phyloP scores from a whole-genome alignment of 768 basidiomycete species.

The Boletus insuetus region DNA sequence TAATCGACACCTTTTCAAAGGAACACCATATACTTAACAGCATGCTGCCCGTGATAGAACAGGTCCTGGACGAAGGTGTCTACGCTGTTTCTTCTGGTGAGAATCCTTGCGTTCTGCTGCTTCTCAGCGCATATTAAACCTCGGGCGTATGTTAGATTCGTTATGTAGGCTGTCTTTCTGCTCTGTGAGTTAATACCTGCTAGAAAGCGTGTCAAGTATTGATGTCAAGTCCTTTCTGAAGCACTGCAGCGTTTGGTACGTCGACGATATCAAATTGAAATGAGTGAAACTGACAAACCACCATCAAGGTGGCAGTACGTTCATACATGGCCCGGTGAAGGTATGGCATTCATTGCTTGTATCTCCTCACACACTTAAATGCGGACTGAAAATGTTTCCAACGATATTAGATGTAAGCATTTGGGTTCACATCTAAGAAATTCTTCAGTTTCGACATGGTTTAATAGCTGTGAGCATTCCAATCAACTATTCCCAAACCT shows the following conservation, averaged over 20 bases:
- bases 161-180: background rate
- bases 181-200: background rate
- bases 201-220: background rate
- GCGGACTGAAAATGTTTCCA: background rate
- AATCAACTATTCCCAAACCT: background rate
- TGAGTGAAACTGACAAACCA: background rate
- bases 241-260: background rate
- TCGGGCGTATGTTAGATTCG: background rate
- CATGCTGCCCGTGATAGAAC: background rate
- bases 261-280: background rate
- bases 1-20: background rate
- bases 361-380: background rate
- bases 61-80: background rate
- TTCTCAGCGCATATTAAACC: background rate
- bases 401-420: background rate
- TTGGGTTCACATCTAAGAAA: background rate
- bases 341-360: background rate
- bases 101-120: no score
- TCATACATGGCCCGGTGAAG: background rate
- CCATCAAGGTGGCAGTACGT: background rate
- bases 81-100: background rate
- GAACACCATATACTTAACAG: background rate
- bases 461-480: background rate
- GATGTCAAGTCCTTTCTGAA: background rate
- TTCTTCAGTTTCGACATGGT: background rate